Evolutionary conservation across 345 rosid genomes (phyloP), one percentile per base, ranked within the genome.

Genomic region (Anacardium occidentale): DNA sequence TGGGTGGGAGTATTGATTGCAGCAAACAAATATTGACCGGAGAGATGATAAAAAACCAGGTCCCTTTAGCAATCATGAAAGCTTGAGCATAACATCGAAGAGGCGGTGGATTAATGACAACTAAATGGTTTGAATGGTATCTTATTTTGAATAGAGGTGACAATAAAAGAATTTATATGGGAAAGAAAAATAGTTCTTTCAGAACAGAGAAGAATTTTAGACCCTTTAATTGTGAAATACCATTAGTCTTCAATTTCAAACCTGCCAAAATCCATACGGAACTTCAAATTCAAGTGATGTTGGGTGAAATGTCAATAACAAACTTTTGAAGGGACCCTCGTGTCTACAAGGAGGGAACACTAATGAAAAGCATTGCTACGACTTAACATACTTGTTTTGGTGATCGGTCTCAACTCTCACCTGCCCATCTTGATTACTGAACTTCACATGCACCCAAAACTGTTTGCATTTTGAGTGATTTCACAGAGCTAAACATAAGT

Each of bases 261-360:
- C 63, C 77, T 66, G 45, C 18, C 55, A 66, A 62, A 73, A 50
- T 18, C 24, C 15, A n/a, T 11, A 20, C 22, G n/a, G 69, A 40
- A 22, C 60, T 74, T 74, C 29, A 66, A 70, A 80, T 42, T 32
- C 54, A 67, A 81, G 53, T 64, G 79, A 71, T 29, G 15, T 53
- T 44, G 66, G 75, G 77, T 77, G 75, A 59, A 44, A 71, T 54
- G 81, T 81, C 79, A 77, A 44, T 68, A 10, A 64, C 59, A 64
- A 64, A 48, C 69, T 25, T 75, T 77, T 57, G 15, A 45, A 60
- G 69, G 78, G 71, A 14, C 37, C 64, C 67, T 20, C 37, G 13
- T 80, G 79, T 81, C 79, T 29, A 69, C 77, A 21, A 60, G 56
- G 64, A 69, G 50, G 68, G 73, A 26, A 48, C 73, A 78, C 52